Conservation (phyloP, 345 rosid species). For the Pugionium dolabratum region DNA sequence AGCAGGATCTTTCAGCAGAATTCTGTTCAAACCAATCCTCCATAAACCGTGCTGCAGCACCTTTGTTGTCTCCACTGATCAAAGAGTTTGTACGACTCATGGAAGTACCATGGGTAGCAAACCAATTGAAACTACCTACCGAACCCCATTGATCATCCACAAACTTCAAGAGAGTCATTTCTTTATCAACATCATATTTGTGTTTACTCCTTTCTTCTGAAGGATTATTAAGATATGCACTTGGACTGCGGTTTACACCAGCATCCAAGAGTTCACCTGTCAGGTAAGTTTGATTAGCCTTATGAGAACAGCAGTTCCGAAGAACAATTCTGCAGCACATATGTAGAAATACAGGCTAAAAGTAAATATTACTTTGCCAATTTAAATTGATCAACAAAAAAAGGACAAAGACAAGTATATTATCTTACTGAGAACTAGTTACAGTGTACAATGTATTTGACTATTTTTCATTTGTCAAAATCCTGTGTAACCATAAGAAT, state of each 20-base stretch:
- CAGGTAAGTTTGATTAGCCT: conserved; percentile 32
- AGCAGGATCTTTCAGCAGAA: conserved; percentile 38
- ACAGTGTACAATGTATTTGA: not conserved
- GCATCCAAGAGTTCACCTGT: conserved; percentile 91
- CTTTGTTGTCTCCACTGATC: conserved; percentile 99
- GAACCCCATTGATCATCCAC: conserved; percentile 91
- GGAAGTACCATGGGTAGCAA: conserved; percentile 98
- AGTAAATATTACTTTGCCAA: not conserved
- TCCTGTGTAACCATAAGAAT: not conserved
- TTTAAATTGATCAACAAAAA: not conserved
- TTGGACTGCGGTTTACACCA: conserved; percentile 94
- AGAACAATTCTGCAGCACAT: conserved; percentile 8
- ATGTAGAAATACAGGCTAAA: conserved; percentile 12
- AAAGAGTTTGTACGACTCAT: conserved; percentile 95
- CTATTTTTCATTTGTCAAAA: not conserved
- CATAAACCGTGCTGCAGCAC: conserved; percentile 94
- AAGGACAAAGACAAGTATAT: not conserved
- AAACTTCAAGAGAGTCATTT: conserved; percentile 96
- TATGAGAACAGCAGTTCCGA: not conserved
- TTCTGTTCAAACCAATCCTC: conserved; percentile 89
- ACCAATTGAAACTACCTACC: conserved; percentile 96
- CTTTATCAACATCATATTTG: conserved; percentile 83
- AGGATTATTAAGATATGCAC: conserved; percentile 94
- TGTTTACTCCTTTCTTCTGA: conserved; percentile 68
- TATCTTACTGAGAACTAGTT: not conserved